These are phyloP conservation scores for Nasturtium officinale DNA, from an alignment of 345 rosid genomes.

Conservation along the genomic window DNA sequence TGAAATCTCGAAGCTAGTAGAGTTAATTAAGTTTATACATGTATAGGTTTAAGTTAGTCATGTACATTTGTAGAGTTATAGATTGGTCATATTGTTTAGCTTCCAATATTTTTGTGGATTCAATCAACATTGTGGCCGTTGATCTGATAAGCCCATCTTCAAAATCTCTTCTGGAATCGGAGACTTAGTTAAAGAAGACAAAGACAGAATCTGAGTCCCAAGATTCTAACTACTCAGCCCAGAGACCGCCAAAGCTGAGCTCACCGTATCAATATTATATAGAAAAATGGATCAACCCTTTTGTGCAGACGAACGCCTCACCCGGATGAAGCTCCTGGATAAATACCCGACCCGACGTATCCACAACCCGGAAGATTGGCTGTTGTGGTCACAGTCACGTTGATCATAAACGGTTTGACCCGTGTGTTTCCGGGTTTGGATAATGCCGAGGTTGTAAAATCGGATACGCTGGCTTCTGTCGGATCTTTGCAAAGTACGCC, in stretches of 20 bases:
- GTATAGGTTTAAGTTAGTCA: background rate
- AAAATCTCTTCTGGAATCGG: constrained; percentile 48
- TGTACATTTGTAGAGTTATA: background rate
- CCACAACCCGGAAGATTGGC: constrained; percentile 65
- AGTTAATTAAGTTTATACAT: too few species aligned
- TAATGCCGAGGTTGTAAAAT: constrained; percentile 65
- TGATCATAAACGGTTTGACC: constrained; percentile 55
- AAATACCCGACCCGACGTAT: constrained; percentile 55
- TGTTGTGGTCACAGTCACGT: constrained; percentile 54
- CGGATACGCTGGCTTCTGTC: constrained; percentile 33
- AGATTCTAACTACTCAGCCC: constrained; percentile 75
- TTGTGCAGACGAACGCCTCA: constrained; percentile 74
- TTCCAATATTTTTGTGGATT: constrained; percentile 56
- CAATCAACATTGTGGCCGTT: constrained; percentile 48
- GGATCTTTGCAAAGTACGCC: constrained; percentile 70
- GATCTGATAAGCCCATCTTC: constrained; percentile 50
- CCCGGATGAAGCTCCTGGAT: constrained; percentile 58
- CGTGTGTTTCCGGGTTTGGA: constrained; percentile 51
- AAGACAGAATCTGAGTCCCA: constrained; percentile 60
- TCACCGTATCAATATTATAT: constrained; percentile 48
- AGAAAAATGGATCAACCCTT: constrained; percentile 65
- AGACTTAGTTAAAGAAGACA: constrained; percentile 50
- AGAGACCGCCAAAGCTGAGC: constrained; percentile 62
- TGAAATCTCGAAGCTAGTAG: too few species aligned
- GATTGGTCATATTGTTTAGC: constrained; percentile 7